These are phyloP conservation scores for Massospora cicadina DNA, from an alignment of 371 early-diverging fungal genomes.

Conservation along the genomic window DNA sequence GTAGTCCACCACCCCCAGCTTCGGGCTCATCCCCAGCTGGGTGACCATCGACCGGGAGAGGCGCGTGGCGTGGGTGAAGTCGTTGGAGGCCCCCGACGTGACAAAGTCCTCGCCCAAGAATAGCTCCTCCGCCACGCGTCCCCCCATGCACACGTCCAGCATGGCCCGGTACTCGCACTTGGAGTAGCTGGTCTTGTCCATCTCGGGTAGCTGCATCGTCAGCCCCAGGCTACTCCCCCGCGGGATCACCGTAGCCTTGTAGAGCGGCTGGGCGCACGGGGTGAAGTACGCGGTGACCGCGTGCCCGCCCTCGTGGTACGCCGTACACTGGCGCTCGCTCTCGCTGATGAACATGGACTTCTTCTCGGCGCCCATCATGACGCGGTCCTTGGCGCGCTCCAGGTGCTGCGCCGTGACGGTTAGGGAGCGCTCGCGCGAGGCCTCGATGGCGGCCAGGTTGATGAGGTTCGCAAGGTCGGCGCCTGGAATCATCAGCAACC, in stretches of 20 bases:
- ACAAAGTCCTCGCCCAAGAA: slow-evolving; percentile 86
- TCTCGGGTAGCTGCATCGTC: slow-evolving; percentile 87
- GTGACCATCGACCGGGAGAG: slow-evolving; percentile 87
- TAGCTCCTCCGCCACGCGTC: slow-evolving; percentile 88
- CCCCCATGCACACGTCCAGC: slow-evolving; percentile 95
- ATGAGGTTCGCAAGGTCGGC: slow-evolving; percentile 93
- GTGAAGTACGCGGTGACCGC: slow-evolving; percentile 89
- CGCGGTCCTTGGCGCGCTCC: slow-evolving; percentile 93
- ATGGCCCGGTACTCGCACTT: slow-evolving; percentile 69
- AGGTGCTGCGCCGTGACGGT: slow-evolving; percentile 60
- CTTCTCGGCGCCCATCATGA: slow-evolving; percentile 93
- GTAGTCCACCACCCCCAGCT: slow-evolving; percentile 29
- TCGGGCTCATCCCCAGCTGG: slow-evolving; percentile 86
- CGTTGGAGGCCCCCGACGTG: slow-evolving; percentile 83
- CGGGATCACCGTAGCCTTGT: slow-evolving; percentile 97
- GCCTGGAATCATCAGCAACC: slow-evolving; percentile 16
- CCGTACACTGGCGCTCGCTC: slow-evolving; percentile 69
- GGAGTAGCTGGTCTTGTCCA: slow-evolving; percentile 73
- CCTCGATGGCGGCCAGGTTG: slow-evolving; percentile 90
- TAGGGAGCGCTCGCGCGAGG: slow-evolving; percentile 51
- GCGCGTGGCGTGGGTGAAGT: slow-evolving; percentile 77
- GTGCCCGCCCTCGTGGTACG: slow-evolving; percentile 97
- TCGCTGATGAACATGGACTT: slow-evolving; percentile 79
- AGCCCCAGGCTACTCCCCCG: slow-evolving; percentile 83
- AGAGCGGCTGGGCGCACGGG: slow-evolving; percentile 88